phyloP scores from a whole-genome alignment of 1,139 yeast genomes.

The Blastobotrys raffinosifermentans region DNA sequence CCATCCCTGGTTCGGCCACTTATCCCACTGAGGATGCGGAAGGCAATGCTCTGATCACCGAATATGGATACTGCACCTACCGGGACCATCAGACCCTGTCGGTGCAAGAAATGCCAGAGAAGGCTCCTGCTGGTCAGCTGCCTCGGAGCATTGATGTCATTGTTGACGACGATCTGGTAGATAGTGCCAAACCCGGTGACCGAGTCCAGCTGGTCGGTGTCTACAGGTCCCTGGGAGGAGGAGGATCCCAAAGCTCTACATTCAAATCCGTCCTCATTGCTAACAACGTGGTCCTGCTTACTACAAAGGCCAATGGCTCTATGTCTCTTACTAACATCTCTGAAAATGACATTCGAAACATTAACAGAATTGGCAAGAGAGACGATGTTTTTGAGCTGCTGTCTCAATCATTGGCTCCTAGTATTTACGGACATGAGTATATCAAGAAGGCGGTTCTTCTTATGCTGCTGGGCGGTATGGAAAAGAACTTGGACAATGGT shows the following conservation, averaged over 20 bases:
- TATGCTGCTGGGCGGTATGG: constrained; percentile 91
- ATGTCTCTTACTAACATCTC: constrained; percentile 70
- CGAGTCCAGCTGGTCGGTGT: constrained; percentile 93
- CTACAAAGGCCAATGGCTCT: constrained; percentile 77
- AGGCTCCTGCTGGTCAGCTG: constrained; percentile 96
- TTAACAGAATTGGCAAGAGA: constrained; percentile 67
- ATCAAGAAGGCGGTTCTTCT: constrained; percentile 87
- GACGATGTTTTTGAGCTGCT: constrained; percentile 70
- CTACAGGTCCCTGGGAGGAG: constrained; percentile 78
- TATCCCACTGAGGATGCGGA: constrained; percentile 93
- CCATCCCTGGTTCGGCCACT: constrained; percentile 75
- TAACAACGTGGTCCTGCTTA: constrained; percentile 82
- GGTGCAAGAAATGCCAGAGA: constrained; percentile 97
- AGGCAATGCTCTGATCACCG: constrained; percentile 82
- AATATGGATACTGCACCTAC: constrained; percentile 89
- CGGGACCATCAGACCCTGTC: constrained; percentile 92
- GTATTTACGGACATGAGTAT: constrained; percentile 88
- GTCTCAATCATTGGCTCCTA: constrained; percentile 87
- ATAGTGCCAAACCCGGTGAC: constrained; percentile 91
- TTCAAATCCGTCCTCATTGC: constrained; percentile 80
- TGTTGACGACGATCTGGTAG: constrained; percentile 91
- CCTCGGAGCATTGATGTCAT: constrained; percentile 91
- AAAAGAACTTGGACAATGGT: constrained; percentile 90
- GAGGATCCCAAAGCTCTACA: constrained; percentile 43
- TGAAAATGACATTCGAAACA: constrained; percentile 79